Evolutionary conservation across 2,329 filamentous ascomycete genomes (phyloP).

Genomic region (Ophiostoma sp.): DNA sequence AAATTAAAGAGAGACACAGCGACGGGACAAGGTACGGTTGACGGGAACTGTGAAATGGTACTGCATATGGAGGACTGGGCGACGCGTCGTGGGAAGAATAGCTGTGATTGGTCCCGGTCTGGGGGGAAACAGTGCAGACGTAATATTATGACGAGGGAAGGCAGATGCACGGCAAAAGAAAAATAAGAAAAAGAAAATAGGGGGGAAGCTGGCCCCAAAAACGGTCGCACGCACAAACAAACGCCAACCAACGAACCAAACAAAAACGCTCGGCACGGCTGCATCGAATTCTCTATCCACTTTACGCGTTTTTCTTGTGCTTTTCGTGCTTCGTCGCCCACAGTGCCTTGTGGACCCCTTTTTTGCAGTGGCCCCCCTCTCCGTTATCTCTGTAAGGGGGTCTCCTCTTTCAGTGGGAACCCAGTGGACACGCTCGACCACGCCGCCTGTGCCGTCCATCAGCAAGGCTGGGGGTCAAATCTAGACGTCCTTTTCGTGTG

Average conservation of each 20-base stretch:
- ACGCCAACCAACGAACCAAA: not conserved
- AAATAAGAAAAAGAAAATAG: not conserved
- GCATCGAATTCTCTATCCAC: not conserved
- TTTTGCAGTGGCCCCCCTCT: not conserved
- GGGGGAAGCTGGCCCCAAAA: not conserved
- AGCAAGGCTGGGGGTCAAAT: not conserved
- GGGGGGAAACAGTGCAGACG: not conserved
- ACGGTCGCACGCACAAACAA: not conserved
- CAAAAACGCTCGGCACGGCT: not conserved
- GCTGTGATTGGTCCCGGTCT: slow-evolving; percentile 1
- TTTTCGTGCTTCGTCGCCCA: not conserved
- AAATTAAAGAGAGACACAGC: not conserved
- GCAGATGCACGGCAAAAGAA: not conserved
- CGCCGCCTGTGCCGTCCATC: not conserved
- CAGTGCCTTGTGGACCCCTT: not conserved
- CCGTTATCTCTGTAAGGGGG: not conserved
- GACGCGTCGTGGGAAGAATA: not conserved
- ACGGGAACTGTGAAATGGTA: not conserved
- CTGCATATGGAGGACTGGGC: not conserved
- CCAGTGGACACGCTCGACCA: not conserved
- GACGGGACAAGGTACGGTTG: not conserved
- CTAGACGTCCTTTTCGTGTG: not conserved
- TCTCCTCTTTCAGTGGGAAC: slow-evolving; percentile 6
- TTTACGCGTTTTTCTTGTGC: slow-evolving; percentile 6
- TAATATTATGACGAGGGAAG: slow-evolving; percentile 6